Conservation (phyloP, 1,139 yeast species). For the Saccharomyces hybrid region DNA sequence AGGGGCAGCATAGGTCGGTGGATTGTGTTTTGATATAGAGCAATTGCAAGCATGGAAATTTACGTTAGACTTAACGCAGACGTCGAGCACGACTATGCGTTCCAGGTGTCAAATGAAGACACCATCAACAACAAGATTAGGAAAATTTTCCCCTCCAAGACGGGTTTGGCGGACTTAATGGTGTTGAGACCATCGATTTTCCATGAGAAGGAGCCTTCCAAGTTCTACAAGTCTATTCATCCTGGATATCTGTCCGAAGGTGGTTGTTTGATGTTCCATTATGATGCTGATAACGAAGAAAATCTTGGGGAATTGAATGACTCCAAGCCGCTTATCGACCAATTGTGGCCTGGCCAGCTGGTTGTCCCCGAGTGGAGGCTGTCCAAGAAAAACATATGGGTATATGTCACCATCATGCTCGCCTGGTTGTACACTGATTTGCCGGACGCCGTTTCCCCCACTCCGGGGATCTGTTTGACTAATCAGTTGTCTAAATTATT, state of each 20-base stretch:
- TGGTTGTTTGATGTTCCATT: conserved; percentile 68
- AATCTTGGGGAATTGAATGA: conserved; percentile 41
- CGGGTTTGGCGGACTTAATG: conserved; percentile 42
- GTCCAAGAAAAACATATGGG: conserved; percentile 42
- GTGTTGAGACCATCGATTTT: conserved; percentile 75
- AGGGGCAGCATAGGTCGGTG: not conserved
- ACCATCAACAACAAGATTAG: conserved; percentile 48
- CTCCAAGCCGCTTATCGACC: conserved; percentile 46
- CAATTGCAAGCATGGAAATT: conserved; percentile 43
- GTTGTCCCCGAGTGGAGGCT: conserved; percentile 73
- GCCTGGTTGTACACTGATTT: conserved; percentile 88
- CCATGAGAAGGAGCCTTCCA: conserved; percentile 55
- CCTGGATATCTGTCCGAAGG: conserved; percentile 85
- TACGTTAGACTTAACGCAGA: conserved; percentile 83
- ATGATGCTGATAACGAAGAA: conserved; percentile 44
- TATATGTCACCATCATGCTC: conserved; percentile 41
- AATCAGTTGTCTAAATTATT: conserved; percentile 44
- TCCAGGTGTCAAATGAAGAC: conserved; percentile 54
- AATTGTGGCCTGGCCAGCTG: conserved; percentile 86
- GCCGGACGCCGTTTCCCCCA: conserved; percentile 82
- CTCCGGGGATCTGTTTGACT: conserved; percentile 83
- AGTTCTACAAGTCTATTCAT: conserved; percentile 57
- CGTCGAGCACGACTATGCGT: conserved; percentile 81
- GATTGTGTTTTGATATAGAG: not conserved
- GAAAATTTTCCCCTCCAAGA: conserved; percentile 46